Percentiles rank a stretch among this genome's conserved stretches.
phyloP scores from a whole-genome alignment of 176 grass and related monocot species.

The Tillandsia leiboldiana region DNA sequence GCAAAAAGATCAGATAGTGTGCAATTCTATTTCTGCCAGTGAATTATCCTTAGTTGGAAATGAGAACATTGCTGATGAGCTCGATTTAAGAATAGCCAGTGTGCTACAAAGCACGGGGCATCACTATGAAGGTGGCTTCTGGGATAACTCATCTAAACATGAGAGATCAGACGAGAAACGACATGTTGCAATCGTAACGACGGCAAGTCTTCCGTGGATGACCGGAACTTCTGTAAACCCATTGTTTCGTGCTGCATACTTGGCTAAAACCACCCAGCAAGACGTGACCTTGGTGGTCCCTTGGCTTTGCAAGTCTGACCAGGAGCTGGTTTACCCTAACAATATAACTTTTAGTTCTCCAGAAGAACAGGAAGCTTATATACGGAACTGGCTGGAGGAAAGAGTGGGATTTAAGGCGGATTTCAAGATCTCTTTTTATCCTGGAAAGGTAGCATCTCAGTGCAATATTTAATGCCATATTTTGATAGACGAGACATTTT shows the following conservation, averaged over 20 bases:
- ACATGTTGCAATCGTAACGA: conserved; percentile 85
- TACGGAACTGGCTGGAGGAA: conserved; percentile 81
- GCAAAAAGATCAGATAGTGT: conserved; percentile 37
- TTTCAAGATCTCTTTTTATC: conserved; percentile 93
- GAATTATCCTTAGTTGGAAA: conserved; percentile 41
- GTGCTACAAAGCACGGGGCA: conserved; percentile 63
- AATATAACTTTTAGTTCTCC: conserved; percentile 61
- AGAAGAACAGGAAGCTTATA: conserved; percentile 77
- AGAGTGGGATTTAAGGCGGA: conserved; percentile 70
- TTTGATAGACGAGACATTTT: neutral
- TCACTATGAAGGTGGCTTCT: conserved; percentile 47
- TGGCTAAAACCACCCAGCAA: conserved; percentile 70
- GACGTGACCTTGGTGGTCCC: conserved; percentile 72
- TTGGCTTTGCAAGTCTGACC: conserved; percentile 74
- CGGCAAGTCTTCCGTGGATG: conserved; percentile 97
- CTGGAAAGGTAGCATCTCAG: conserved; percentile 62
- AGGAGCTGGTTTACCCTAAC: conserved; percentile 80
- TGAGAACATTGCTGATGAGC: conserved; percentile 40
- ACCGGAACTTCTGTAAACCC: conserved; percentile 95
- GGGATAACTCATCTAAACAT: conserved; percentile 36
- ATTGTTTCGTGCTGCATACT: conserved; percentile 84
- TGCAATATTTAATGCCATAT: neutral
- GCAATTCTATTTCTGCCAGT: conserved; percentile 33
- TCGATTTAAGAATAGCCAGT: conserved; percentile 86
- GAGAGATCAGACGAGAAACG: conserved; percentile 43